Base-by-base conservation (phyloP, 805 yeast genomes). In the Kurtzmaniella fragi region DNA sequence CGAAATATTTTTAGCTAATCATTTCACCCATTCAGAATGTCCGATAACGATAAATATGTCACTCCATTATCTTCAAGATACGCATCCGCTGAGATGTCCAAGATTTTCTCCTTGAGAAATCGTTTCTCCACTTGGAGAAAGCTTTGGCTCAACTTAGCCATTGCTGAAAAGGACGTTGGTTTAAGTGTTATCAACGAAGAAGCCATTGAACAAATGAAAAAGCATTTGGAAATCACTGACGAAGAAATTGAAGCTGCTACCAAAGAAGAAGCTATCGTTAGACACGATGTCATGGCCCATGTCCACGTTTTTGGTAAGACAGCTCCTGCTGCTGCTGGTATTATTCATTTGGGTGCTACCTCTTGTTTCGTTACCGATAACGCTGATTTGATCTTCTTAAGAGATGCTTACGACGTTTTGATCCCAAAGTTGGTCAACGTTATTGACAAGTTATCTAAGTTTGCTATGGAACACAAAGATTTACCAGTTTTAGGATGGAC, bases 231-330 rank as follows among this genome's bases (percentile, higher is more conserved):
- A 37, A 89, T 93, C 67, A 82, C 96, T 7, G 97, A 91, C 61
- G 95, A 86, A 52, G 98, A 95, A 57, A 88, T 93, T 47, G 88
- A 74, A 42, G 84, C 73, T 42, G 98, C 99, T 32, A 71, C 90
- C 42, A 79, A 77, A 50, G 97, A 93, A 69, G 99, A 93, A 67
- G 96, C 98, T 38, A 89, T 84, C 62, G 98, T 93, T 42, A 85
- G 99, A 72, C 99, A 93, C 65, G 99, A 93, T 61, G 99, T 93
- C 53, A 93, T 93, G 99, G 96, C 98, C 41, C 99, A 93, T 54
- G 99, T 93, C 41, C 99, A 93, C 60, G 86, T 84, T 42, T 93
- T 85, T 61, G 99, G 99, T 50, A 75, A 82, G 53, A 80, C 86
- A 12, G 86, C 95, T 54, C 99, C 99, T 14, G 84, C 83, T 5